Conservation (phyloP, 2,329 filamentous ascomycete species). For the Corniculantispora saksenae region DNA sequence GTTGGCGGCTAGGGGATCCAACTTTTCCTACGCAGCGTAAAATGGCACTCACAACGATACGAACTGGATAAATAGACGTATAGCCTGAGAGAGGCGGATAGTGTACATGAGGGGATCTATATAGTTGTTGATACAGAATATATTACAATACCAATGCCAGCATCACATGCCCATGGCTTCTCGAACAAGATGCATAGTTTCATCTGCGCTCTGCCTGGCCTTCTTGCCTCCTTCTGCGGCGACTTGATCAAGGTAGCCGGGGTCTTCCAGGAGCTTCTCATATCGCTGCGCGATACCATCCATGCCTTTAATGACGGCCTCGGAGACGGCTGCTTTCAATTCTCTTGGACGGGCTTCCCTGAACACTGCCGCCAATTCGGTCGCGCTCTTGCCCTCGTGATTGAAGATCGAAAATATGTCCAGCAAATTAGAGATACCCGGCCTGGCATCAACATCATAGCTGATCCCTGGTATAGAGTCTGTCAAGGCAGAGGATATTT, state of each 20-base stretch:
- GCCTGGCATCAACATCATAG: constrained; percentile 69
- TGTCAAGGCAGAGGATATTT: constrained; percentile 74
- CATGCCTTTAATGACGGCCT: constrained; percentile 56
- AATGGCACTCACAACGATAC: neutral
- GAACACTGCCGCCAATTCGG: constrained; percentile 42
- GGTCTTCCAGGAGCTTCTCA: constrained; percentile 47
- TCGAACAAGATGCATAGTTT: constrained; percentile 56
- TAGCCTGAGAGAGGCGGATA: neutral
- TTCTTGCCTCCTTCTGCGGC: constrained; percentile 58
- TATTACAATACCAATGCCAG: neutral
- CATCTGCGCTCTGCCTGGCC: constrained; percentile 62
- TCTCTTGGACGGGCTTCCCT: constrained; percentile 38
- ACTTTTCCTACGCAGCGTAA: constrained; percentile 62
- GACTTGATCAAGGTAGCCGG: constrained; percentile 58
- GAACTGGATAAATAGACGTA: neutral
- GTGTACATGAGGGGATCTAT: constrained; percentile 1
- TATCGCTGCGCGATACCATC: constrained; percentile 59
- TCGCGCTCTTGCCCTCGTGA: constrained; percentile 37
- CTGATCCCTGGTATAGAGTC: constrained; percentile 68
- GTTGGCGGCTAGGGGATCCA: constrained; percentile 64
- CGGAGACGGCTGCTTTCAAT: constrained; percentile 57
- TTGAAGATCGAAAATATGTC: constrained; percentile 76
- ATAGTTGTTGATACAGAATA: neutral
- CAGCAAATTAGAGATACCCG: constrained; percentile 85
- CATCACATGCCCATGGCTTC: constrained; percentile 51